A percentile compares a stretch with the other conserved stretches of the same genome.
Conservation (phyloP, 2,329 filamentous ascomycete genomes). For the Neofusicoccum cordaticola region DNA sequence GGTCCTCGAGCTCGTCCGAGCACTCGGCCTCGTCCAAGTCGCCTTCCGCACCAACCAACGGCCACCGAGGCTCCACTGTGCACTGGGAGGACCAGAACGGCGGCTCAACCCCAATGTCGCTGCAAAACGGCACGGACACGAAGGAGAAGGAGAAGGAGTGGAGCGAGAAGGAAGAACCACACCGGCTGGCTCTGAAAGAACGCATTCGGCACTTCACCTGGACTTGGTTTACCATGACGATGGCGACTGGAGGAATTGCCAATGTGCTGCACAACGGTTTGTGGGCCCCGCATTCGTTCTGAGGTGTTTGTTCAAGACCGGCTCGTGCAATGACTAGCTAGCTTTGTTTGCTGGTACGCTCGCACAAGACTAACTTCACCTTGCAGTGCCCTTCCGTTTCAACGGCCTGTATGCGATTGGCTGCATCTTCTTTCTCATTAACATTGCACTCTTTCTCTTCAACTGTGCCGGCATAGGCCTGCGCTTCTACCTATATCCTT, state of each 20-base stretch:
- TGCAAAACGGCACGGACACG: not conserved
- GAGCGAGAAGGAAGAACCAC: not conserved
- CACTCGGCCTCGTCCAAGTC: not conserved
- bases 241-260: conserved; percentile 60
- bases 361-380: not conserved
- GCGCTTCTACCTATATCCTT: conserved; percentile 67
- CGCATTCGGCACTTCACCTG: conserved; percentile 65
- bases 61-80: not conserved
- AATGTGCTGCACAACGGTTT: conserved; percentile 59
- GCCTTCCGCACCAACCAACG: not conserved
- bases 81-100: not conserved
- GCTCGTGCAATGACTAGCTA: too few relatives aligned
- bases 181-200: conserved; percentile 48
- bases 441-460: conserved; percentile 63
- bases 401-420: conserved; percentile 47
- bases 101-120: not conserved
- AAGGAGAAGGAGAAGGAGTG: not conserved
- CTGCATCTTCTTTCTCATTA: conserved; percentile 48
- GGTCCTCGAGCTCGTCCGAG: not conserved
- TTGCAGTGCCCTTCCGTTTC: conserved; percentile 42
- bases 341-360: not conserved
- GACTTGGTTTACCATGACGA: conserved; percentile 75
- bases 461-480: conserved; percentile 65
- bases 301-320: not conserved
- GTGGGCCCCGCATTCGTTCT: conserved; percentile 20